These are phyloP conservation scores for Fusarium anthophilum DNA, from an alignment of 2,329 filamentous ascomycete species.

Conservation along the genomic window DNA sequence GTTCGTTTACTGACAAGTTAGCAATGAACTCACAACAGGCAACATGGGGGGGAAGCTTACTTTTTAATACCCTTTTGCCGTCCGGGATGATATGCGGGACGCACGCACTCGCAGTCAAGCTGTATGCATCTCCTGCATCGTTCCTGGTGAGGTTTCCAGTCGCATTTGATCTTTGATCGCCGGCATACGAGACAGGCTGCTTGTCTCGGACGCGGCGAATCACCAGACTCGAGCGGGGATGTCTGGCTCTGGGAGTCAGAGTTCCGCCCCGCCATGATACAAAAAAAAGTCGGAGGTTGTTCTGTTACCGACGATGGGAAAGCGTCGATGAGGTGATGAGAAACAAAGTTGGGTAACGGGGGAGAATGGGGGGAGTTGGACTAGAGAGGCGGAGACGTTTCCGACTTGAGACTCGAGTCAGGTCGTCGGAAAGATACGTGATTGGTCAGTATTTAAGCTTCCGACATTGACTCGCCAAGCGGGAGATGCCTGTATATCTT, in stretches of 20 bases:
- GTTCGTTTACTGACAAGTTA: slow-evolving; percentile 69
- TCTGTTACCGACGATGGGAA: slow-evolving; percentile 27
- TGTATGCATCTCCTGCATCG: slow-evolving; percentile 71
- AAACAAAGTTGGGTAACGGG: neutral
- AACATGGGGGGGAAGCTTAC: slow-evolving; percentile 53
- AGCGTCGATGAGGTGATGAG: slow-evolving; percentile 6
- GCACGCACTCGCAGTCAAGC: slow-evolving; percentile 68
- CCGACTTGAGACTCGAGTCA: neutral
- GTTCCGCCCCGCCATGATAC: slow-evolving; percentile 25
- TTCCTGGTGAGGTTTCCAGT: slow-evolving; percentile 60
- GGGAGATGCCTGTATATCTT: neutral
- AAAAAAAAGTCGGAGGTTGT: slow-evolving; percentile 18
- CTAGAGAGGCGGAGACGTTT: slow-evolving; percentile 20
- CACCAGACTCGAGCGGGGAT: slow-evolving; percentile 38
- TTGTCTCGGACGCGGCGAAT: slow-evolving; percentile 46
- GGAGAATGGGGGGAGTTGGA: slow-evolving; percentile 1
- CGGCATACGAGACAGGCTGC: slow-evolving; percentile 72
- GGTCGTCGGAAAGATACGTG: slow-evolving; percentile 5
- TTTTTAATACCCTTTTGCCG: slow-evolving; percentile 82
- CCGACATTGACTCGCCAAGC: slow-evolving; percentile 14
- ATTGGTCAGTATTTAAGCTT: slow-evolving; percentile 19
- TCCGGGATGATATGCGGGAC: slow-evolving; percentile 77
- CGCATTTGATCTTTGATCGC: slow-evolving; percentile 74
- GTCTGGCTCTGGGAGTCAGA: slow-evolving; percentile 19
- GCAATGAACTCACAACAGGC: neutral